Evolutionary conservation across 2,329 filamentous ascomycete species (phyloP).

Genomic region (Aspergillus neotritici): DNA sequence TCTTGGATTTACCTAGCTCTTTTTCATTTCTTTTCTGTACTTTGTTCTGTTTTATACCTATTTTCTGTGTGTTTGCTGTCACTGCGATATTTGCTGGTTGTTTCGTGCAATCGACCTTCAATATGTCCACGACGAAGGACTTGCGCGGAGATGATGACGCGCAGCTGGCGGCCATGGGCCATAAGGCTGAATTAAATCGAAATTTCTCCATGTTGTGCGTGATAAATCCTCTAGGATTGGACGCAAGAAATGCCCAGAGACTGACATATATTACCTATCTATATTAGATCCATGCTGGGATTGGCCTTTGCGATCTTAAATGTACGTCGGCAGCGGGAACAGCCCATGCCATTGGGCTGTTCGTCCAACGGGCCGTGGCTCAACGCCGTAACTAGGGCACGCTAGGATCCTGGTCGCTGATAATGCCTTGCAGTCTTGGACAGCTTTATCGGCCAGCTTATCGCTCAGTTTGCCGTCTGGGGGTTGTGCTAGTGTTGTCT

Average conservation of each 20-base stretch:
- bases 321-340: conserved; percentile 20
- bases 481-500: conserved; percentile 65
- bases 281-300: conserved; percentile 51
- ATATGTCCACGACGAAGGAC: conserved; percentile 14
- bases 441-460: conserved; percentile 54
- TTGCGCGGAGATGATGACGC: conserved; percentile 39
- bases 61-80: background rate
- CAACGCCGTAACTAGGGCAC: background rate
- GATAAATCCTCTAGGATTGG: background rate
- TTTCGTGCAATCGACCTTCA: background rate
- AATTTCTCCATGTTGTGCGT: conserved; percentile 51
- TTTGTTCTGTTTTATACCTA: background rate
- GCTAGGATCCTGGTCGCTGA: conserved; percentile 5
- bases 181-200: conserved; percentile 53
- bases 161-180: conserved; percentile 51
- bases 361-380: background rate
- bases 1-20: background rate
- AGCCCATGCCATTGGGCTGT: background rate
- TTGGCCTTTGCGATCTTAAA: conserved; percentile 60
- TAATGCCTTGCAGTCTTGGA: conserved; percentile 46
- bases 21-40: background rate
- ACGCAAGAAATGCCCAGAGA: too few species aligned
- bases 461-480: conserved; percentile 63
- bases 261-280: background rate
- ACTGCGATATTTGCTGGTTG: background rate